Percentiles rank a stretch among this genome's conserved stretches.
phyloP scores from a whole-genome alignment of 768 basidiomycete species.

The Pisolithus marmoratus region DNA sequence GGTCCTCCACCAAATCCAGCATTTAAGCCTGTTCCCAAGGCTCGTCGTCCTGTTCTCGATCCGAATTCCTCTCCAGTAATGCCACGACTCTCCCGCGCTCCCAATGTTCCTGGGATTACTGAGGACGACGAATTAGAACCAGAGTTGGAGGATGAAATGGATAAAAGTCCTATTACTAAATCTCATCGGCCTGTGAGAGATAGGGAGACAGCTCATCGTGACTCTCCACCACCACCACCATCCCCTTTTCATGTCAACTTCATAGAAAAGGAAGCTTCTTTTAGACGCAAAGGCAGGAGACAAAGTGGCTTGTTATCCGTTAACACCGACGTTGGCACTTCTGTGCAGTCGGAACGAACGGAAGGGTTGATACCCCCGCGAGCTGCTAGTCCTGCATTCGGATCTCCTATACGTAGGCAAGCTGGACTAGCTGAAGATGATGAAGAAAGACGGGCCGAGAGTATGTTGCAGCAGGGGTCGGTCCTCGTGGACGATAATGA shows the following conservation, averaged over 20 bases:
- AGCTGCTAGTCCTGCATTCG: constrained; percentile 64
- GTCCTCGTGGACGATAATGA: constrained; percentile 13
- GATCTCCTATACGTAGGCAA: constrained; percentile 50
- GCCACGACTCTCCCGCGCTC: constrained; percentile 57
- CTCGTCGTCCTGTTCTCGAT: constrained; percentile 41
- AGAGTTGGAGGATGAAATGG: constrained; percentile 37
- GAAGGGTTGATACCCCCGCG: constrained; percentile 42
- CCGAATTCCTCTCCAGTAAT: constrained; percentile 42
- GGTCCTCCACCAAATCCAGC: constrained; percentile 30
- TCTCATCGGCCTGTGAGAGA: constrained; percentile 42
- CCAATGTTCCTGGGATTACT: constrained; percentile 58
- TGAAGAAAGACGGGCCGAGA: constrained; percentile 42
- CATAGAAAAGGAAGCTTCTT: constrained; percentile 29
- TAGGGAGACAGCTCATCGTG: constrained; percentile 39
- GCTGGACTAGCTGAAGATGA: constrained; percentile 53
- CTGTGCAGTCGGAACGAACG: constrained; percentile 17
- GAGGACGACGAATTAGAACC: constrained; percentile 59
- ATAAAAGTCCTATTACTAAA: constrained; percentile 29
- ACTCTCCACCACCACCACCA: constrained; percentile 34
- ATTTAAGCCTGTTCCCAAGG: constrained; percentile 44
- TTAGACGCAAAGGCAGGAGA: constrained; percentile 25
- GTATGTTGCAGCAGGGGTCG: constrained; percentile 14
- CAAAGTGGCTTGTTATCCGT: constrained; percentile 54
- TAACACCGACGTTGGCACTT: constrained; percentile 24
- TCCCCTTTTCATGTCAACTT: constrained; percentile 29